Percentiles rank a stretch among this genome's conserved stretches.
phyloP scores from a whole-genome alignment of 2,329 filamentous ascomycete genomes.

The Trichoderma aggressivum region DNA sequence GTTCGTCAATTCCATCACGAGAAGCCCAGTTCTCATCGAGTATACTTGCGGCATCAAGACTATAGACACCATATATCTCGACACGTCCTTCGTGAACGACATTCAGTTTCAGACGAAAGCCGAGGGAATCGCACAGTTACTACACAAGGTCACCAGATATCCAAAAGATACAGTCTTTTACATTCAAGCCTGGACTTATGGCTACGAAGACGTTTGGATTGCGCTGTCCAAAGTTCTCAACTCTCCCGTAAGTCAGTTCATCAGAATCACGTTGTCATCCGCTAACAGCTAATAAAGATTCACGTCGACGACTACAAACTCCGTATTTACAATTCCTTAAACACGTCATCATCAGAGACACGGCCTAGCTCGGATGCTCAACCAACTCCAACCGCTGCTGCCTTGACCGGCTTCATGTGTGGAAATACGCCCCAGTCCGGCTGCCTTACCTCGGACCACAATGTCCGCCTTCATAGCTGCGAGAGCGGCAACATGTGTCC shows the following conservation, averaged over 20 bases:
- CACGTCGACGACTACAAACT: constrained; percentile 83
- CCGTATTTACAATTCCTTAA: constrained; percentile 65
- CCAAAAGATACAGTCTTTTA: constrained; percentile 75
- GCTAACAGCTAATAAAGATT: constrained; percentile 45
- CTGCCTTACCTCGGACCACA: constrained; percentile 63
- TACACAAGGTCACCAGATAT: constrained; percentile 65
- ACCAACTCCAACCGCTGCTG: constrained; percentile 58
- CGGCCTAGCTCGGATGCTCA: constrained; percentile 41
- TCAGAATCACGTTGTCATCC: neutral
- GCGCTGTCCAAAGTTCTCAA: constrained; percentile 68
- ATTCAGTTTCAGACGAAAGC: constrained; percentile 59
- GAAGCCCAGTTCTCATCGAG: constrained; percentile 70
- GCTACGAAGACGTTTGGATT: constrained; percentile 88
- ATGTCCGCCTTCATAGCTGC: constrained; percentile 77
- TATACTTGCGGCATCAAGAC: constrained; percentile 64
- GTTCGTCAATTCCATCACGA: constrained; percentile 72
- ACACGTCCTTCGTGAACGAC: constrained; percentile 68
- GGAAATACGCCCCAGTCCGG: constrained; percentile 69
- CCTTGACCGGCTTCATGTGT: constrained; percentile 68
- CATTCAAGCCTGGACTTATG: constrained; percentile 84
- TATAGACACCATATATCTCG: constrained; percentile 81
- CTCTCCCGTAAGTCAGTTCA: constrained; percentile 48
- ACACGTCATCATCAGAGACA: constrained; percentile 40
- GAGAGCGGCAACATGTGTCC: constrained; percentile 67
- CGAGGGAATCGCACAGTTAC: constrained; percentile 70